Base-by-base conservation (phyloP, 192 early-diverging fungal species). In the Coemansia sp. region DNA sequence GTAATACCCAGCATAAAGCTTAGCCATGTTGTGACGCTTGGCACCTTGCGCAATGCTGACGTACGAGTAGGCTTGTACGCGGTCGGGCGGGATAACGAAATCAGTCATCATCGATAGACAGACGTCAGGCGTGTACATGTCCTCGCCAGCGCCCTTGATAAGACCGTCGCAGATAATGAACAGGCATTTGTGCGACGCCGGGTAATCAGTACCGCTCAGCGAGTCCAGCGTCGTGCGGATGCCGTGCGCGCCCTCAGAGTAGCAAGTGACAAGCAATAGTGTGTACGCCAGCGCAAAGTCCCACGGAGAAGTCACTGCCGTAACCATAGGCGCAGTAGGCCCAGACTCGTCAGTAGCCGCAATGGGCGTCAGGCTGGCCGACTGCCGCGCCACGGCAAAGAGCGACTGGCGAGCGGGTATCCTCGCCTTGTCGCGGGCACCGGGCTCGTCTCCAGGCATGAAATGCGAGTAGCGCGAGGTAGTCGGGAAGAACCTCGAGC, bases 101-200 rank as follows among this genome's bases (percentile, higher is more conserved):
- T 90, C 86, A 7, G 85, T 82, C 89, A 94, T 93, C 88, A 94
- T 87, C 38, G 88, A 86, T 45, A 92, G 69, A 61, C 89, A 90
- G 20, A 91, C 88, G 64, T 94, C 88, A 24, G 96, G 96, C 0
- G 97, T 99, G 2, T 96, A 93, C 29, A 90, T 87, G 76, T 97
- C 95, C 83, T 99, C 98, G 50, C 96, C 97, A 30, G 88, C 89
- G 65, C 97, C 97, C 74, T 95, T 89, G 83, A 99, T 92, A 89
- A 96, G 93, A 45, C 97, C 97, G 79, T 99, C 97, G 60, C 92
- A 92, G 49, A 99, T 87, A 27, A 99, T 89, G 74, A 99, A 98
- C 50, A 99, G 69, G 34, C 98, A 85, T 79, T 98, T 99, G 77
- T 95, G 91, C 85, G 95, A 96, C 84, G 98, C 97, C 60, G 97